Base-by-base conservation (phyloP, 2,329 filamentous ascomycete species). In the Aspergillus flavus region DNA sequence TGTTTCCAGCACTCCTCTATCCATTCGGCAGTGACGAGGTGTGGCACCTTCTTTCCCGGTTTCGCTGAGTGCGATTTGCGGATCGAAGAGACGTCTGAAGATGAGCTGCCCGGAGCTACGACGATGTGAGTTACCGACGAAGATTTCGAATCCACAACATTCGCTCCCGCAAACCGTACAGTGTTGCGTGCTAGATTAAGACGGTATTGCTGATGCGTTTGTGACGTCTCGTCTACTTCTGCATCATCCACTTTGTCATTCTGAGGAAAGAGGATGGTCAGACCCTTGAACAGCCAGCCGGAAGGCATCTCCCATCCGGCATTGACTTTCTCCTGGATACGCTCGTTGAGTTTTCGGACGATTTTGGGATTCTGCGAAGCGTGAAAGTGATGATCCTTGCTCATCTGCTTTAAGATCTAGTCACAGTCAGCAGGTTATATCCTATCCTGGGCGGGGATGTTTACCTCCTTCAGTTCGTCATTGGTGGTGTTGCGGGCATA, bases 1-100 rank as follows among this genome's bases (percentile, higher is more conserved):
- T 94, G 92, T 63, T 82, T 83, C 93, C 94, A 97, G 71, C 91
- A 92, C 58, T 91, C 88, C 57, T 89, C 84, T 0, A 97, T 79
- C 95, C 95, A 99, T 16, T 82, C 81, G 11, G 83, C 75, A 0
- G 80, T 85, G 2, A 97, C 90, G 7, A 94, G 78, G 66, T 92
- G 83, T 0, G 94, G 92, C 41, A 93, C 77, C 54, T 73, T 79
- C 7, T 73, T 76, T 58, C 84, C 75, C 26, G 70, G 62, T 11
- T 63, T 58, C 10, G 69, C 65, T 26, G 75, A 67, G 39, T 80
- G 57, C 1, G 64, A 65, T 28, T 69, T 66, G 39, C 80, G 71
- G 32, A 81, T 68, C 26, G 64, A 70, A 9, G 66, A 74, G 11
- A 78, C 61, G 36, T 85, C 84, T 21, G 87, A 77, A 9, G 76